Conservation (phyloP, 768 basidiomycete genomes). For the Mycena alexandri region DNA sequence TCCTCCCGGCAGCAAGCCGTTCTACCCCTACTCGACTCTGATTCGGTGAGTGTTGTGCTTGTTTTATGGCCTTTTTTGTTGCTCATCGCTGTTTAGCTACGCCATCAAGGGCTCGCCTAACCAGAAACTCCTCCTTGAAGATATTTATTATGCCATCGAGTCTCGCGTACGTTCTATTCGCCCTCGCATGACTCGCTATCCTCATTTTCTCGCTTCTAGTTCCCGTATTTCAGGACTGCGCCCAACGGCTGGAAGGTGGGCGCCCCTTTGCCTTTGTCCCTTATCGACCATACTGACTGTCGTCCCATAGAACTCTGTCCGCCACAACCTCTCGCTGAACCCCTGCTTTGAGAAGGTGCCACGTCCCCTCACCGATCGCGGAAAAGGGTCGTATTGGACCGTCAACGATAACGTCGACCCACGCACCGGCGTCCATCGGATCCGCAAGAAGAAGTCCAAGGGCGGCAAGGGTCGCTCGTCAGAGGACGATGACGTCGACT, state of each 20-base stretch:
- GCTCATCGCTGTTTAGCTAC: constrained; percentile 62
- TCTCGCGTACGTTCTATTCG: constrained; percentile 71
- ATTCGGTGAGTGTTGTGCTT: constrained; percentile 73
- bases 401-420: constrained; percentile 93
- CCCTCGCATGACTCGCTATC: constrained; percentile 8
- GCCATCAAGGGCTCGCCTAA: constrained; percentile 93
- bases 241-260: constrained; percentile 92
- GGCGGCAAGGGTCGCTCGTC: constrained; percentile 61
- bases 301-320: constrained; percentile 80
- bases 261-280: neutral
- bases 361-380: constrained; percentile 90
- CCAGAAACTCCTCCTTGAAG: constrained; percentile 86
- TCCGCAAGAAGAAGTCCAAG: constrained; percentile 89
- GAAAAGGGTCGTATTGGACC: constrained; percentile 94
- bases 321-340: constrained; percentile 90
- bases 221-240: constrained; percentile 89
- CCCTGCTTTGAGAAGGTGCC: constrained; percentile 94
- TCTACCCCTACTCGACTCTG: constrained; percentile 92
- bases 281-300: constrained; percentile 37
- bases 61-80: constrained; percentile 31
- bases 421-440: constrained; percentile 88
- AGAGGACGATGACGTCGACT: constrained; percentile 76
- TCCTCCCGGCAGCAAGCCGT: constrained; percentile 90
- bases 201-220: constrained; percentile 59
- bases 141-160: constrained; percentile 94